Percentiles rank a stretch among this genome's conserved stretches.
Evolutionary conservation across 768 basidiomycete genomes (phyloP).

Genomic region (Suillus spraguei): DNA sequence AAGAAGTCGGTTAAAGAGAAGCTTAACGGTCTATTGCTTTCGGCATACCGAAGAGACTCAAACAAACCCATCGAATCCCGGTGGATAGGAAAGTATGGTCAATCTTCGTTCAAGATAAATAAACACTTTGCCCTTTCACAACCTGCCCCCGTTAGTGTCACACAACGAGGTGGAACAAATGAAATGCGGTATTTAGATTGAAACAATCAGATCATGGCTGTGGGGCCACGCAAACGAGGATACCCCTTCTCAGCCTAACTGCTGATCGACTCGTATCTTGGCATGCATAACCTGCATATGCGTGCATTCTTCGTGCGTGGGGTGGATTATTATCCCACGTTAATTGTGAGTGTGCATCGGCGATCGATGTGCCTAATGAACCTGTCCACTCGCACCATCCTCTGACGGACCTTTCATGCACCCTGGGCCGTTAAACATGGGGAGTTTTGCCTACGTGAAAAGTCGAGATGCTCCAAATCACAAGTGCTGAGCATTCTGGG

Average conservation of each 20-base stretch:
- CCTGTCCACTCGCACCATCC: neutral
- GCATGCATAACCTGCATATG: too few relatives aligned
- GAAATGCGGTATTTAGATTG: neutral
- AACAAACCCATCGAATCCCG: neutral
- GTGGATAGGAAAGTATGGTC: neutral
- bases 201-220: neutral
- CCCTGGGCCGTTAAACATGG: neutral
- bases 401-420: neutral
- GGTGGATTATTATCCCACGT: too few relatives aligned
- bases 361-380: neutral
- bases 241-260: neutral
- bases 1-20: neutral
- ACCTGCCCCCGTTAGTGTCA: neutral
- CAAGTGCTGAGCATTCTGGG: neutral
- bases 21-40: neutral
- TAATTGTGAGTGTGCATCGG: neutral
- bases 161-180: constrained; percentile 3
- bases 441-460: neutral
- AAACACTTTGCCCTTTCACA: neutral
- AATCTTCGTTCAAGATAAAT: neutral
- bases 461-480: neutral
- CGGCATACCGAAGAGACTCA: neutral
- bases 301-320: neutral
- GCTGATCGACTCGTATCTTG: neutral
- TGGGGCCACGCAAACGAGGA: neutral